A percentile compares a stretch with the other conserved stretches of the same genome.
These are phyloP conservation scores for Plasmopara halstedii DNA, from an alignment of 352 stramenopile genomes.

Conservation along the genomic window DNA sequence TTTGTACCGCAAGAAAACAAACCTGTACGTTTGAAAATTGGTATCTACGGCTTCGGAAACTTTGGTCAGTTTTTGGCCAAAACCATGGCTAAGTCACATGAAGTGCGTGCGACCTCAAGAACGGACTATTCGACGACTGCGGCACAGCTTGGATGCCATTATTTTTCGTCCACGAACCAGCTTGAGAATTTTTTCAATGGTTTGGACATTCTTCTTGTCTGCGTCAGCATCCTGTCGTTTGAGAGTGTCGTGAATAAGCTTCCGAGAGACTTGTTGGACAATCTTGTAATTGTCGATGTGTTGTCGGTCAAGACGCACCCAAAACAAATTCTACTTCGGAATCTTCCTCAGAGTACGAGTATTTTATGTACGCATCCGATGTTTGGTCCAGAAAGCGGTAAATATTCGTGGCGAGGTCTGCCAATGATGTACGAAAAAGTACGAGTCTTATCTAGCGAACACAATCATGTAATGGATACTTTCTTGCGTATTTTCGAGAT, in stretches of 20 bases:
- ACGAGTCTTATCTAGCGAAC: slow-evolving; percentile 57
- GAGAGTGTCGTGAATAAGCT: slow-evolving; percentile 58
- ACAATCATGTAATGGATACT: slow-evolving; percentile 67
- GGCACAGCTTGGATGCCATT: slow-evolving; percentile 45
- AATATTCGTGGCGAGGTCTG: slow-evolving; percentile 91
- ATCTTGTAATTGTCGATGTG: slow-evolving; percentile 94
- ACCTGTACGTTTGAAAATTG: slow-evolving; percentile 84
- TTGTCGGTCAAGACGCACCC: slow-evolving; percentile 97
- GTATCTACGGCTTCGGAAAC: slow-evolving; percentile 95
- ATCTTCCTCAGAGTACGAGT: slow-evolving; percentile 84
- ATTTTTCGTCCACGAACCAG: slow-evolving; percentile 53
- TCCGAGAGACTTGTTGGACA: slow-evolving; percentile 60
- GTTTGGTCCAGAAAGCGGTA: slow-evolving; percentile 95
- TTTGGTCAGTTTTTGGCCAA: slow-evolving; percentile 98
- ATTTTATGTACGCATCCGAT: slow-evolving; percentile 98
- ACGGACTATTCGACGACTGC: slow-evolving; percentile 74
- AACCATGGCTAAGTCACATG: slow-evolving; percentile 89
- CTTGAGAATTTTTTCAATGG: slow-evolving; percentile 86
- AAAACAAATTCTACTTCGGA: slow-evolving; percentile 88
- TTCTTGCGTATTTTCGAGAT: slow-evolving; percentile 95
- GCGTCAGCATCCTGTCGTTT: slow-evolving; percentile 77
- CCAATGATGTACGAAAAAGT: slow-evolving; percentile 97
- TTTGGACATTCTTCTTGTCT: slow-evolving; percentile 93
- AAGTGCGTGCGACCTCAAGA: slow-evolving; percentile 80
- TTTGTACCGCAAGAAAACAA: slow-evolving; percentile 14